These are phyloP conservation scores for Moricandia moricandioides DNA, from an alignment of 345 rosid genomes.

Conservation along the genomic window DNA sequence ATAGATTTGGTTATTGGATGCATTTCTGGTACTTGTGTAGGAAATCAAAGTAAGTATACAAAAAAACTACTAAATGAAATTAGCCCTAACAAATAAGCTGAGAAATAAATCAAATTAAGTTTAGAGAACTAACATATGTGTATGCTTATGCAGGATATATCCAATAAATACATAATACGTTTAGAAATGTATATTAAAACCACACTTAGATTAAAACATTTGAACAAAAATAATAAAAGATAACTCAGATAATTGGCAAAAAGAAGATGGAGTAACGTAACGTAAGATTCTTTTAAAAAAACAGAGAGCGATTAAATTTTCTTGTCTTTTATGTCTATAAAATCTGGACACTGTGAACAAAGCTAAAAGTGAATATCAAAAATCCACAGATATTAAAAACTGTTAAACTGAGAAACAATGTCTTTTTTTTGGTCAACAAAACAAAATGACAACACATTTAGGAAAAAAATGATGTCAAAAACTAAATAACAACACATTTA, in stretches of 20 bases:
- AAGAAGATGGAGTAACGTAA: no score
- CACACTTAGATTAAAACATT: no score
- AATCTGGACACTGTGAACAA: neutral
- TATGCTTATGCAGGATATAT: no score
- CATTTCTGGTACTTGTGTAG: neutral
- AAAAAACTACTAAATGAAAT: neutral
- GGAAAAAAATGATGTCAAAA: neutral
- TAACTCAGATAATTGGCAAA: no score
- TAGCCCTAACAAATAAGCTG: neutral
- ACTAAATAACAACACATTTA: no score
- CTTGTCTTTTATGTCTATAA: neutral
- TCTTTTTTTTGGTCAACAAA: no score
- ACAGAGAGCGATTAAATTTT: neutral
- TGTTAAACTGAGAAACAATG: neutral
- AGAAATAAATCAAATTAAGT: neutral
- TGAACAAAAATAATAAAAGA: no score
- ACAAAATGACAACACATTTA: no score
- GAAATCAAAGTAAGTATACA: neutral
- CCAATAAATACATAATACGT: no score
- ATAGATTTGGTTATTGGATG: neutral
- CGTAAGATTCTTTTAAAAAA: neutral
- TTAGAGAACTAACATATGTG: no score
- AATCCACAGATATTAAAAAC: neutral
- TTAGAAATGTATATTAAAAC: no score
- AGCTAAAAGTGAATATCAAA: neutral